Conservation (phyloP, 345 rosid species). For the Combretum micranthum region DNA sequence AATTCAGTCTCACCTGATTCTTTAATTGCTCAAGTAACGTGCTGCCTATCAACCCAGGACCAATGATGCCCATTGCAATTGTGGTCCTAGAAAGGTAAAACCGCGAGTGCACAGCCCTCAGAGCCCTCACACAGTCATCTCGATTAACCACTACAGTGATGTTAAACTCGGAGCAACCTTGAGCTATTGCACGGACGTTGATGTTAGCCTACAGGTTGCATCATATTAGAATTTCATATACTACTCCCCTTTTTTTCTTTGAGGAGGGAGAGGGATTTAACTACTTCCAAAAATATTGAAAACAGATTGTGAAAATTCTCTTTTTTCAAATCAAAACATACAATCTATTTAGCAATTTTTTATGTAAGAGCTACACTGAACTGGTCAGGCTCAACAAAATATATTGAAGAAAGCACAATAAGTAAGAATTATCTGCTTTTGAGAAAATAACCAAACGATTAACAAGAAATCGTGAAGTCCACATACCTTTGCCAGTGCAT, state of each 20-base stretch:
- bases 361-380: too few relatives aligned
- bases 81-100: conserved; percentile 92
- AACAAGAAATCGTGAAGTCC: neutral
- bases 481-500: conserved; percentile 88
- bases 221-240: too few relatives aligned
- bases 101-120: conserved; percentile 96
- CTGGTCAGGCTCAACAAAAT: too few relatives aligned
- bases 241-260: too few relatives aligned
- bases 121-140: conserved; percentile 89
- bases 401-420: too few relatives aligned
- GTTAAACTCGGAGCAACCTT: conserved; percentile 99
- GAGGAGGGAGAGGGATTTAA: too few relatives aligned
- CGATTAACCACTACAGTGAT: conserved; percentile 81
- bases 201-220: conserved; percentile 69
- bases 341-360: too few relatives aligned
- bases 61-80: conserved; percentile 87
- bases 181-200: conserved; percentile 94
- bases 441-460: neutral
- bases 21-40: conserved; percentile 91
- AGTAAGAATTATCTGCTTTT: neutral
- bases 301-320: too few relatives aligned
- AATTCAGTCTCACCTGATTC: conserved; percentile 60
- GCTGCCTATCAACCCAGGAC: conserved; percentile 93
- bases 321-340: too few relatives aligned
- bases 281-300: too few relatives aligned